These are phyloP conservation scores for Passiflora organensis DNA, from an alignment of 345 rosid species.

Conservation along the genomic window DNA sequence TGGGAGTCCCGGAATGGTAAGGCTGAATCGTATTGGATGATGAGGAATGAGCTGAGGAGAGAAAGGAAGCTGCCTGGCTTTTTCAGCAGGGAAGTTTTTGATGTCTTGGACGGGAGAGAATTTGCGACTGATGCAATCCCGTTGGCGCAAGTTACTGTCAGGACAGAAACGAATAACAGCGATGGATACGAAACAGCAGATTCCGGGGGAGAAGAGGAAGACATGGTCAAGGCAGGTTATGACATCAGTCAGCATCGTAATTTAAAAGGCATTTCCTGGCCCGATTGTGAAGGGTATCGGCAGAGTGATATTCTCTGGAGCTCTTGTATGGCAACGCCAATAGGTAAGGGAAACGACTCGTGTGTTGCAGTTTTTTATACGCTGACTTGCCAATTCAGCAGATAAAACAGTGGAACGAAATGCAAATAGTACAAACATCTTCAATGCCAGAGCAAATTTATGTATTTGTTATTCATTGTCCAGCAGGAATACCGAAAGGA, in stretches of 20 bases:
- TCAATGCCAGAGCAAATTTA: background rate
- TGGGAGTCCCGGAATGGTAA: slow-evolving; percentile 25
- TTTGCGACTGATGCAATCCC: slow-evolving; percentile 23
- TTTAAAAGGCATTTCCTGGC: slow-evolving; percentile 2
- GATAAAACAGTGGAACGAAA: too few species aligned
- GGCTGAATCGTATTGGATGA: slow-evolving; percentile 31
- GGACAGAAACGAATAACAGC: background rate
- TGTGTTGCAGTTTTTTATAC: too few species aligned
- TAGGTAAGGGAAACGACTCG: too few species aligned
- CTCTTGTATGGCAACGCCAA: too few species aligned
- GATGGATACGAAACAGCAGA: slow-evolving; percentile 6
- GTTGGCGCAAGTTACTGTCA: slow-evolving; percentile 10
- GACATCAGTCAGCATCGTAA: slow-evolving; percentile 2
- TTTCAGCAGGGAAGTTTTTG: slow-evolving; percentile 29
- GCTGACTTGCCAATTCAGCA: too few species aligned
- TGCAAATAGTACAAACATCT: too few species aligned
- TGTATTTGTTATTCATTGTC: background rate
- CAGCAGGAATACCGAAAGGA: slow-evolving; percentile 13
- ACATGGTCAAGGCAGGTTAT: slow-evolving; percentile 1
- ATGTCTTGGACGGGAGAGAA: slow-evolving; percentile 14
- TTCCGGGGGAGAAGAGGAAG: slow-evolving; percentile 1
- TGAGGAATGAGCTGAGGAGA: slow-evolving; percentile 23
- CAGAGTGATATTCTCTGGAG: slow-evolving; percentile 10
- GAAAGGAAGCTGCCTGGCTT: slow-evolving; percentile 29
- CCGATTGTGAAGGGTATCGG: slow-evolving; percentile 10